phyloP scores from a whole-genome alignment of 345 rosid species.

The Arabidopsis thaliana region TAIR10.1 NC_003074.8:5919501-5920000 shows the following conservation, averaged over 20 bases:
- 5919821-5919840: not conserved
- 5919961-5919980: constrained; percentile 51
- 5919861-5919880: constrained; percentile 6
- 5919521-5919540: constrained; percentile 45
- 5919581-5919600: not conserved
- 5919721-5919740: not conserved
- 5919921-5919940: constrained; percentile 3
- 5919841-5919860: not conserved
- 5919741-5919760: not conserved
- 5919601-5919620: not conserved
- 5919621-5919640: not conserved
- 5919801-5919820: not conserved
- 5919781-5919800: not conserved
- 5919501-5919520: constrained; percentile 49
- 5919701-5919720: not conserved
- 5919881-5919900: not conserved
- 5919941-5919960: constrained; percentile 54
- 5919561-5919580: not conserved
- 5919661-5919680: not conserved
- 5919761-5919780: not conserved
- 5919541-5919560: not conserved
- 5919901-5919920: not conserved
- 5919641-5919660: not conserved
- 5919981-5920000: constrained; percentile 35
- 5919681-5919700: not conserved